Evolutionary conservation across 495 filamentous ascomycete genomes (phyloP), one percentile per base, ranked within the genome.

Genomic region (Tuber brumale): DNA sequence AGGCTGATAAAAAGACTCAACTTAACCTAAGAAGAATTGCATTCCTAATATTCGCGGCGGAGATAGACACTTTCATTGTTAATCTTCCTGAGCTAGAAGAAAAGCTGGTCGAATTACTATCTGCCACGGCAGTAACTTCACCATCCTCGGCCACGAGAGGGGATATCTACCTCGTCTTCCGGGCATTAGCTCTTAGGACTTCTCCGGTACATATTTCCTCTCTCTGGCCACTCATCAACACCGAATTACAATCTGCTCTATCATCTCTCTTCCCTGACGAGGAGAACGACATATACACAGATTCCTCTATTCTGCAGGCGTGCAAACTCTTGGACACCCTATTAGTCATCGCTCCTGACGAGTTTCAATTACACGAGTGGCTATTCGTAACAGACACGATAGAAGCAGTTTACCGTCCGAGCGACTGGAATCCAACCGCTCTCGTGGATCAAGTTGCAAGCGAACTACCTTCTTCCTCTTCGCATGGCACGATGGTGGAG

Each of bases 281-380:
- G 39, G 89, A 92, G 79, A 89, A 89, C n/a, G 92, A 94, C 41
- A 91, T 88, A 23, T 95, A 93, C 84, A 93, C 88, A 81, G 89
- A 92, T 76, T 85, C 88, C 39, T 89, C 91, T 18, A 85, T 97
- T 39, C 86, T 98, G 57, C 94, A 97, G 83, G 94, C 93, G 2
- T 97, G 93, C 84, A 97, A 97, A 82, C 88, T 99, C 3, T 87
- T 99, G 10, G 96, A 97, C 76, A 86, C 91, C 37, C 85, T 99
- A 9, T 86, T 99, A 41, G 89, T 92, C n/a, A 86, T 93, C 27
- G 91, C 91, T 7, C 95, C 94, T 0, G 96, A 99, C 77, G 95
- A 98, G 82, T 99, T 97, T 84, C 95, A 98, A 83, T 87, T 97
- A 57, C 89, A 94, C 74, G 93, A 97, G 85, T 99, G 95, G 95